phyloP scores from a whole-genome alignment of 441 rosid genomes.

The Eutrema salsugineum region DNA sequence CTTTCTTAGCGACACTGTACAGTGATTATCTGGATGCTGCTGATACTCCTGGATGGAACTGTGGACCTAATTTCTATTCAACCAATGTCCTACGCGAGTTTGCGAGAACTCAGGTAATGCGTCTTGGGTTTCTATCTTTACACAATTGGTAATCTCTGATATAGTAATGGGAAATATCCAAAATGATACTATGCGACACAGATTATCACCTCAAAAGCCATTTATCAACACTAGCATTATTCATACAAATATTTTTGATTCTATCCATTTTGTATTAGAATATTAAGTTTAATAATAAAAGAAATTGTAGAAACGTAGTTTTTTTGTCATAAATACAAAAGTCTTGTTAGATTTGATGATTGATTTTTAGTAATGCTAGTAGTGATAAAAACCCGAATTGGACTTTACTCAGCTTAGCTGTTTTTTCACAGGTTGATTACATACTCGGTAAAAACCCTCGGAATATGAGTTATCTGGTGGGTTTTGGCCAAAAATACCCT shows the following conservation, averaged over 20 bases:
- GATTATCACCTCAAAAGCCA: background rate
- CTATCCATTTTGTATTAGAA: background rate
- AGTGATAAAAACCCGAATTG: background rate
- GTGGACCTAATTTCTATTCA: slow-evolving; percentile 83
- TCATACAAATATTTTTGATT: background rate
- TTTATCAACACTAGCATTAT: background rate
- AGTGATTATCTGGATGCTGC: slow-evolving; percentile 92
- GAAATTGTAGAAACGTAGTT: background rate
- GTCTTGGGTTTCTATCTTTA: background rate
- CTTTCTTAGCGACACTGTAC: slow-evolving; percentile 65
- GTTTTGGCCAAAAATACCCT: slow-evolving; percentile 77
- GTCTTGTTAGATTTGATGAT: background rate
- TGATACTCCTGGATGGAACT: slow-evolving; percentile 91
- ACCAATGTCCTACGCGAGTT: slow-evolving; percentile 64
- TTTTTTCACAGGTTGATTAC: slow-evolving; percentile 60
- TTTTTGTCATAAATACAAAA: background rate
- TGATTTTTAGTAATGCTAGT: background rate
- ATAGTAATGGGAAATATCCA: background rate
- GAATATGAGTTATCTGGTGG: slow-evolving; percentile 90
- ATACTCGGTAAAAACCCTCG: slow-evolving; percentile 92
- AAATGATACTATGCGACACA: background rate
- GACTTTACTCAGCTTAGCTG: background rate
- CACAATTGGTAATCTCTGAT: background rate
- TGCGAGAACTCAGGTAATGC: slow-evolving; percentile 67
- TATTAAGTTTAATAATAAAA: background rate